phyloP scores from a whole-genome alignment of 805 yeast genomes.

The Ogataea glucozyma region DNA sequence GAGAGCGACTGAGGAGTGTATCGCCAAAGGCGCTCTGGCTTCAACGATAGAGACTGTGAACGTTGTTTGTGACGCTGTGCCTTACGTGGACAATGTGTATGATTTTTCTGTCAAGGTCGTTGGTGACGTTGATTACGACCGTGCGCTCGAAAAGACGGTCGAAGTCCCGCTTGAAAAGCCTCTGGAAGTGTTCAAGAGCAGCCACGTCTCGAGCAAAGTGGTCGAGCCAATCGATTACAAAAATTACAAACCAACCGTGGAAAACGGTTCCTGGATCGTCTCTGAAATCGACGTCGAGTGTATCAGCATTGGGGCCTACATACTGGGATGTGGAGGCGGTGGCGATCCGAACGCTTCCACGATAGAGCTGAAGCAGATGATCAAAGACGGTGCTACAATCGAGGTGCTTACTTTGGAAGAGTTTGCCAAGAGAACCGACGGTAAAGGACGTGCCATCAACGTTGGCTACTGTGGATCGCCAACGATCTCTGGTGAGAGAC shows the following conservation, averaged over 20 bases:
- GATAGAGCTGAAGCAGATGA: slow-evolving; percentile 36
- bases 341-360: slow-evolving; percentile 42
- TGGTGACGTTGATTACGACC: slow-evolving; percentile 46
- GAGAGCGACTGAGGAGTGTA: slow-evolving; percentile 20
- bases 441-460: slow-evolving; percentile 35
- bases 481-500: slow-evolving; percentile 42
- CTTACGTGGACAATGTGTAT: slow-evolving; percentile 36
- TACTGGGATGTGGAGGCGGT: slow-evolving; percentile 51
- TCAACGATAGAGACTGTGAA: slow-evolving; percentile 28
- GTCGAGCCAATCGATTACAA: slow-evolving; percentile 18
- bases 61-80: slow-evolving; percentile 32
- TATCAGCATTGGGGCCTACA: slow-evolving; percentile 42
- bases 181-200: slow-evolving; percentile 13
- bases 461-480: slow-evolving; percentile 48
- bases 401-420: slow-evolving; percentile 37
- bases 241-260: slow-evolving; percentile 18
- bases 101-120: slow-evolving; percentile 41
- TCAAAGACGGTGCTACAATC: slow-evolving; percentile 37
- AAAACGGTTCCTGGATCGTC: slow-evolving; percentile 38
- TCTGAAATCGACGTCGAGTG: slow-evolving; percentile 44
- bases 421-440: slow-evolving; percentile 25
- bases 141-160: slow-evolving; percentile 10
- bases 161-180: slow-evolving; percentile 9
- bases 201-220: slow-evolving; percentile 11
- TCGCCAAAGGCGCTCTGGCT: slow-evolving; percentile 31